phyloP scores from a whole-genome alignment of 2,329 filamentous ascomycete species.

The Colletotrichum somersetense region DNA sequence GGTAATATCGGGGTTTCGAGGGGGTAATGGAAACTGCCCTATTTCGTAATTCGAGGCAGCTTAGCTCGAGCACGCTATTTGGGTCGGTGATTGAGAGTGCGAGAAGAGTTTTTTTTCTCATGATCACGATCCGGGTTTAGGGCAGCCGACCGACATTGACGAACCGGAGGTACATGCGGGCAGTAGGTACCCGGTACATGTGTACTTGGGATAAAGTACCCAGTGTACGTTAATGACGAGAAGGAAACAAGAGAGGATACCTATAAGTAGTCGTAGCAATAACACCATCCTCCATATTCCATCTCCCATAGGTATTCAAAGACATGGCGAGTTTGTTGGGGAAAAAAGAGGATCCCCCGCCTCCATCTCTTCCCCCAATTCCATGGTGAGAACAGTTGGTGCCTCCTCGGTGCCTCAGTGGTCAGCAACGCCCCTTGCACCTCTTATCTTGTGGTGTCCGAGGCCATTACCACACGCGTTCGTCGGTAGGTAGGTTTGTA shows the following conservation, averaged over 20 bases:
- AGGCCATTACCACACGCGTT: background rate
- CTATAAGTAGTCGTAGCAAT: background rate
- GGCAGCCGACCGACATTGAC: background rate
- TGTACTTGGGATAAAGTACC: background rate
- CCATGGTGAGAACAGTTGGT: conserved; percentile 7
- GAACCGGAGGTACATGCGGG: background rate
- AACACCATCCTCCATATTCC: background rate
- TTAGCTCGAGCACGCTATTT: conserved; percentile 40
- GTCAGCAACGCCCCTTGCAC: background rate
- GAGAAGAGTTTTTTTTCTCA: conserved; percentile 16
- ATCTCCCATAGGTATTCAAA: background rate
- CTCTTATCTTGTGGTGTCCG: background rate
- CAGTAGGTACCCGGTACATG: conserved; percentile 15
- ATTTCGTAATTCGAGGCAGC: conserved; percentile 40
- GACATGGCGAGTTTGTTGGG: conserved; percentile 9
- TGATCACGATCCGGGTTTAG: conserved; percentile 26
- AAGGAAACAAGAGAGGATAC: background rate
- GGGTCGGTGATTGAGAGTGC: background rate
- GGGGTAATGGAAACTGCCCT: conserved; percentile 40
- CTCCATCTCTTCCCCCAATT: conserved; percentile 4
- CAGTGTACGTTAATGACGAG: too few relatives aligned
- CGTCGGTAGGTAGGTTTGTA: background rate
- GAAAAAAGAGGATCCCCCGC: conserved; percentile 29
- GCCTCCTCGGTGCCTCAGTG: conserved; percentile 3
- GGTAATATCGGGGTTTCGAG: conserved; percentile 41